Evolutionary conservation across 2,329 filamentous ascomycete genomes (phyloP).

Genomic region (Cordyceps tenuipes): DNA sequence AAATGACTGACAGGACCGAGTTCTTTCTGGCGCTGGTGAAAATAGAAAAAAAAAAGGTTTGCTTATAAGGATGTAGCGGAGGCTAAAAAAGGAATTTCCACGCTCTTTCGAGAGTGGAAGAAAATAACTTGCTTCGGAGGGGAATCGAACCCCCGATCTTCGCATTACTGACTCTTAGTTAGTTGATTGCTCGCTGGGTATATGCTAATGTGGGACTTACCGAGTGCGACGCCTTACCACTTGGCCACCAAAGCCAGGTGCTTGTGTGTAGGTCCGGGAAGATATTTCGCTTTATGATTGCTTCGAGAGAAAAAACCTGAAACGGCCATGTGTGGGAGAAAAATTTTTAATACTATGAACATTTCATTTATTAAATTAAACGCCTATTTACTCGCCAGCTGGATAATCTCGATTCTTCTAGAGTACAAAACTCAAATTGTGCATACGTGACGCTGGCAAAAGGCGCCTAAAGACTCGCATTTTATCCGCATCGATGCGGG

Average conservation of each 20-base stretch:
- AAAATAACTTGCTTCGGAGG: conserved; percentile 8
- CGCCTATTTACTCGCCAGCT: too few species aligned
- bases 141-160: conserved; percentile 14
- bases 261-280: not conserved
- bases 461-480: too few species aligned
- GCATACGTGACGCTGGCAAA: too few species aligned
- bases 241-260: conserved; percentile 12
- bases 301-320: not conserved
- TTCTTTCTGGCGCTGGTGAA: not conserved
- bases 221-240: conserved; percentile 13
- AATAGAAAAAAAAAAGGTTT: not conserved
- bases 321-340: not conserved
- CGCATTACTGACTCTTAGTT: conserved; percentile 9
- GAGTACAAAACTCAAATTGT: too few species aligned
- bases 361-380: too few species aligned
- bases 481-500: too few species aligned
- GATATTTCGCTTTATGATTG: not conserved
- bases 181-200: not conserved
- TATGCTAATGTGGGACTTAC: not conserved
- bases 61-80: not conserved
- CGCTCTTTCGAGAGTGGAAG: too few species aligned
- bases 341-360: not conserved
- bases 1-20: not conserved
- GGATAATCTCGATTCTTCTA: too few species aligned
- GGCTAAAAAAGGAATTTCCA: not conserved